Evolutionary conservation across 2,329 filamentous ascomycete genomes (phyloP).

Genomic region (Fusarium bactridioides): DNA sequence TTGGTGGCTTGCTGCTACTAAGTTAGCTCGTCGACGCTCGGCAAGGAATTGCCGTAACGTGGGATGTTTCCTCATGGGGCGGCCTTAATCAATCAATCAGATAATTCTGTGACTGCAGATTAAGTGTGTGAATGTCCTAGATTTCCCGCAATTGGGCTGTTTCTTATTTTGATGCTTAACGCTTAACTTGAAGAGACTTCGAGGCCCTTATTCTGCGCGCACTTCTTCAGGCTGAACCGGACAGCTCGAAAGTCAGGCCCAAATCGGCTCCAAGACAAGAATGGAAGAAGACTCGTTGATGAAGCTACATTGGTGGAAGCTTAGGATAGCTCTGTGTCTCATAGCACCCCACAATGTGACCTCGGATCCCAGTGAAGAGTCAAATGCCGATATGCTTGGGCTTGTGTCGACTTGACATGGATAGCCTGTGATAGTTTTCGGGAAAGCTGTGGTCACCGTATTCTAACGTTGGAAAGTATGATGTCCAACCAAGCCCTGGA

Average conservation of each 20-base stretch:
- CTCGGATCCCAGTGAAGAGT: neutral
- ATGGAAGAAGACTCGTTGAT: neutral
- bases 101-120: constrained; percentile 2
- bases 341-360: constrained; percentile 17
- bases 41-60: constrained; percentile 41
- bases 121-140: constrained; percentile 1
- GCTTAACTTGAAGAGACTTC: neutral
- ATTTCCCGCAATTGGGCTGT: constrained; percentile 16
- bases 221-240: neutral
- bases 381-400: neutral
- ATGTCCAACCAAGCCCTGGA: neutral
- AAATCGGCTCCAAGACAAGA: neutral
- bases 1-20: constrained; percentile 29
- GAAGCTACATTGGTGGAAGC: neutral
- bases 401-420: neutral
- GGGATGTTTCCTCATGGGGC: constrained; percentile 15
- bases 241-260: neutral
- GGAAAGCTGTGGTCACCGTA: neutral
- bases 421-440: neutral
- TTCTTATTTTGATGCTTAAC: neutral
- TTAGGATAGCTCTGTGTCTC: neutral
- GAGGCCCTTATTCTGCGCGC: neutral
- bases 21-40: constrained; percentile 24
- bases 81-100: constrained; percentile 24
- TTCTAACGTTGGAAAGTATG: neutral